A percentile compares a stretch with the other conserved stretches of the same genome.
Evolutionary conservation across 225 moss, liverwort and hornwort genomes (phyloP).

Genomic region (Takakia lepidozioides): DNA sequence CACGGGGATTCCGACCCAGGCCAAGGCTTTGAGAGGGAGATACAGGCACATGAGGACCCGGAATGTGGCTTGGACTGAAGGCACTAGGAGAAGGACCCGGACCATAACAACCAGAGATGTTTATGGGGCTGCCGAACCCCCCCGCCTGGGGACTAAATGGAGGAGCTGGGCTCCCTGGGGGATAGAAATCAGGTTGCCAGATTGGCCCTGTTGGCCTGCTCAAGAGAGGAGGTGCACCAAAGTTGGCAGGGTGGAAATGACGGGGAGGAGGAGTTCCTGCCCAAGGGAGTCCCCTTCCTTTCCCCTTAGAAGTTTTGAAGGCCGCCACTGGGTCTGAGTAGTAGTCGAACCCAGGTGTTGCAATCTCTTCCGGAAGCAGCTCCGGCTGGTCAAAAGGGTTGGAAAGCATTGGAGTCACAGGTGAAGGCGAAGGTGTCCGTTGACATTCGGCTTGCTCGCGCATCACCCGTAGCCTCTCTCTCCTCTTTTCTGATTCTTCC

Average conservation of each 20-base stretch:
- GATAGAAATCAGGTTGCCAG: constrained; percentile 27
- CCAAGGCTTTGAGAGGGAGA: constrained; percentile 12
- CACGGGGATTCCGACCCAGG: constrained; percentile 17
- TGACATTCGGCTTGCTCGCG: too few relatives aligned
- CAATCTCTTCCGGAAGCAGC: constrained; percentile 25
- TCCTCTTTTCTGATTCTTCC: too few relatives aligned
- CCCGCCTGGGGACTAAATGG: constrained; percentile 18
- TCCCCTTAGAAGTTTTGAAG: constrained; percentile 23
- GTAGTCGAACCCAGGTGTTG: constrained; percentile 43
- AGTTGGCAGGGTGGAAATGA: constrained; percentile 7
- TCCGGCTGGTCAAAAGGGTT: constrained; percentile 41
- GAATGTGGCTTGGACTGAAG: not conserved
- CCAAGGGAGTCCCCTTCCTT: constrained; percentile 13
- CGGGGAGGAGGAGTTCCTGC: not conserved
- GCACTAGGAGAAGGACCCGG: constrained; percentile 11
- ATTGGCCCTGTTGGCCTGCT: not conserved
- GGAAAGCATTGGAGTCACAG: constrained; percentile 15
- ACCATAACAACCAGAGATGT: constrained; percentile 26
- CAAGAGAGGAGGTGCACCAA: too few relatives aligned
- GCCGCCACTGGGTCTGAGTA: constrained; percentile 53
- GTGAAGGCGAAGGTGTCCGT: not conserved
- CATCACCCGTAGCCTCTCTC: too few relatives aligned
- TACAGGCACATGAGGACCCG: constrained; percentile 9
- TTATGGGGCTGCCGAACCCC: constrained; percentile 46
- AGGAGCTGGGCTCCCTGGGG: constrained; percentile 12